Base-by-base conservation (phyloP, 768 basidiomycete genomes). In the Hypsizygus marmoreus region DNA sequence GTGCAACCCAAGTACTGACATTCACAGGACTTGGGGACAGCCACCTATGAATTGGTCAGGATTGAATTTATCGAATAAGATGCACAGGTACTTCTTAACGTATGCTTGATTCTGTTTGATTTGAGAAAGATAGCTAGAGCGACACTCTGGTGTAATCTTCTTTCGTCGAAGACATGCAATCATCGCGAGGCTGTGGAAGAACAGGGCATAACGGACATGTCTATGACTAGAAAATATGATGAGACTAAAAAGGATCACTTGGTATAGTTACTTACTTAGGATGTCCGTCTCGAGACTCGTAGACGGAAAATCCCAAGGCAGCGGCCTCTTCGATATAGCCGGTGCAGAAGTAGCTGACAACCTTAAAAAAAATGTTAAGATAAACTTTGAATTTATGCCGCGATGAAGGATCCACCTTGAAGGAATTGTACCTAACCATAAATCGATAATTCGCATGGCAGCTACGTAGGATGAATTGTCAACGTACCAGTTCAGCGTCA, bases 161-260 rank as follows among this genome's bases (percentile, higher is more conserved):
- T 72, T 75, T 40, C 71, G 67, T 25, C 84, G 74, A 25, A 87
- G 56, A 54, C 79, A 82, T 4, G 77, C 74, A 39, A 85, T 75
- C 65, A 89, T 62, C 3, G 87, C 79, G 26, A 89, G 70, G 51
- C 75, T 82, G 58, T 88, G 86, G 61, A 84, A 87, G 64, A 86
- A 88, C 3, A 85, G 67, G 1, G 74, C 75, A 58, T 81, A 87
- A 37, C 85, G 84, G 34, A 78, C 76, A 60, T 86, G 85, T 31
- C 84, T 71, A 62, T 87, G 85, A 53, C 84, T 87, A 30, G 14
- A 20, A 26, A 8, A 33, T 29, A 40, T 16, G 43, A 31, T 50
- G 45, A 46, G 30, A 20, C 32, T 35, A 36, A 31, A 9, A 3
- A 29, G 17, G 14, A 28, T 28, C 19, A n/a, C 4, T 10, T 31